Evolutionary conservation across 2,329 filamentous ascomycete species (phyloP).

Genomic region (Aspergillus sp.): DNA sequence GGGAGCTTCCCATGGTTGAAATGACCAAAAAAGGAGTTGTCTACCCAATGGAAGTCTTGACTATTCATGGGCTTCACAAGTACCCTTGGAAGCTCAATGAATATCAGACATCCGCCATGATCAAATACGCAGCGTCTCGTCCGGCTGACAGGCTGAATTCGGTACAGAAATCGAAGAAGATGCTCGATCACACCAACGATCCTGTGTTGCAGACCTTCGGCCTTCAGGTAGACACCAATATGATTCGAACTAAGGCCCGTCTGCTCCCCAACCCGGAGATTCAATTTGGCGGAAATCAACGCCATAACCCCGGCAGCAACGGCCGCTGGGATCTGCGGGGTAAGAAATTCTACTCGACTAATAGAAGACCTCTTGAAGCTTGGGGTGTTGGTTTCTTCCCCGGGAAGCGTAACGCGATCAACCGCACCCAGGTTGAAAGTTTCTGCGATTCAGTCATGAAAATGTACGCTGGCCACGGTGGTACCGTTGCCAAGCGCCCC

Average conservation of each 20-base stretch:
- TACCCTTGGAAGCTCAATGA: constrained; percentile 53
- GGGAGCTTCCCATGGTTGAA: constrained; percentile 48
- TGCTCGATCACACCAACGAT: constrained; percentile 62
- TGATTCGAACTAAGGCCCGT: constrained; percentile 61
- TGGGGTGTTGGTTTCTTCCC: constrained; percentile 70
- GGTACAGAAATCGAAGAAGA: constrained; percentile 59
- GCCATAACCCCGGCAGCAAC: constrained; percentile 51
- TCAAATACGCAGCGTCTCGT: constrained; percentile 79
- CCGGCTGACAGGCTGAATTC: constrained; percentile 60
- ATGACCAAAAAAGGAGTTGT: constrained; percentile 49
- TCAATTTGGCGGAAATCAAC: constrained; percentile 52
- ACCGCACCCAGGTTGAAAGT: constrained; percentile 38
- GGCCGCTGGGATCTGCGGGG: constrained; percentile 85
- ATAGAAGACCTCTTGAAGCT: constrained; percentile 52
- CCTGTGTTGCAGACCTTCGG: constrained; percentile 65
- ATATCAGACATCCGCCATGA: constrained; percentile 71
- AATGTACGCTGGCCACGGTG: constrained; percentile 55
- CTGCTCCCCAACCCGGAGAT: constrained; percentile 65
- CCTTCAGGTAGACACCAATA: constrained; percentile 56
- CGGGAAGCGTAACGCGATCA: constrained; percentile 43
- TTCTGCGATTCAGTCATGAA: constrained; percentile 56
- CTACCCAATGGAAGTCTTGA: constrained; percentile 50
- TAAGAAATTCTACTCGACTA: constrained; percentile 65
- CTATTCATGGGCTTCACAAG: constrained; percentile 47
- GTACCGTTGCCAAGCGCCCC: constrained; percentile 43